phyloP scores from a whole-genome alignment of 2,329 filamentous ascomycete genomes.

The Triangularia verruculosa region DNA sequence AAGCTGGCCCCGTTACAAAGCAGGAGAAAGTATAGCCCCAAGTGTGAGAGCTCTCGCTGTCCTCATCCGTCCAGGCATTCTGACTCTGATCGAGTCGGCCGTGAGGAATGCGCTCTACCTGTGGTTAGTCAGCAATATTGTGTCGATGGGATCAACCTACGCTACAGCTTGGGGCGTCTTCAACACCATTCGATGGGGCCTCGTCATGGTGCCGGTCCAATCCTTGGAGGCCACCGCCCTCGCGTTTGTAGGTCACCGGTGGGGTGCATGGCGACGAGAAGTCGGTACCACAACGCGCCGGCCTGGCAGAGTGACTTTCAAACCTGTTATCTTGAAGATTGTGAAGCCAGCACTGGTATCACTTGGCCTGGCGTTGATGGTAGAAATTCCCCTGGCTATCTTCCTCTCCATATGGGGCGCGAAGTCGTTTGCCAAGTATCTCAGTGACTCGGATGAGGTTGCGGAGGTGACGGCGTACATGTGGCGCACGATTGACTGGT shows the following conservation, averaged over 20 bases:
- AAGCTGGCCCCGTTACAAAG: background rate
- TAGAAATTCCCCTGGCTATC: conserved; percentile 63
- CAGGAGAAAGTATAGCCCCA: conserved; percentile 32
- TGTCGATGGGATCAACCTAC: conserved; percentile 61
- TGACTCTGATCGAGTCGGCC: conserved; percentile 63
- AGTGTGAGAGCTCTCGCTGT: conserved; percentile 45
- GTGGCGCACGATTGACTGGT: conserved; percentile 63
- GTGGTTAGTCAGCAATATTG: conserved; percentile 65
- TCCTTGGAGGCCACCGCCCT: conserved; percentile 63
- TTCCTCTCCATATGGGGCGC: conserved; percentile 60
- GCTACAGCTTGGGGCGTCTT: conserved; percentile 73
- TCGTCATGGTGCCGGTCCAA: conserved; percentile 71
- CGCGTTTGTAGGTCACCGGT: conserved; percentile 64
- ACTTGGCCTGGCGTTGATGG: conserved; percentile 47
- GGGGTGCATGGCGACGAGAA: conserved; percentile 50
- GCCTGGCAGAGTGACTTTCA: conserved; percentile 20
- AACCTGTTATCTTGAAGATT: conserved; percentile 45
- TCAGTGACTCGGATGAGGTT: conserved; percentile 56
- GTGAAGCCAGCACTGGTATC: conserved; percentile 53
- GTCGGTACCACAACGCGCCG: conserved; percentile 28
- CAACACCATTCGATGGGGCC: conserved; percentile 69
- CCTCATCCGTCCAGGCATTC: conserved; percentile 54
- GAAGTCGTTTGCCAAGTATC: conserved; percentile 58
- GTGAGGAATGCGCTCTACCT: conserved; percentile 68
- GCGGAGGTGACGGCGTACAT: conserved; percentile 62